These are phyloP conservation scores for Blastobotrys muscicola DNA, from an alignment of 805 yeast species.

Conservation along the genomic window DNA sequence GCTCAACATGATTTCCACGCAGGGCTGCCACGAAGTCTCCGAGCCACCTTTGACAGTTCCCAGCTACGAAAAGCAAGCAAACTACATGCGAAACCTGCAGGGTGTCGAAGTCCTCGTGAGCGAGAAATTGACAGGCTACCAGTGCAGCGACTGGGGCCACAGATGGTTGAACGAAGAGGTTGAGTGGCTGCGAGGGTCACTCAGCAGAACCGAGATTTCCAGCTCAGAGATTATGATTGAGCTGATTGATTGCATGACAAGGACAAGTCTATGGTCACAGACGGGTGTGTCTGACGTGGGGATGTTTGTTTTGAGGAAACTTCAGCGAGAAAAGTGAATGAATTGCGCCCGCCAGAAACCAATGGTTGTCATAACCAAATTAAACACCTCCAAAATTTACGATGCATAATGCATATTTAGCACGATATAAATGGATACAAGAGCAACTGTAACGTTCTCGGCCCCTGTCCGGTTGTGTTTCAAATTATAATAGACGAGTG, in stretches of 20 bases:
- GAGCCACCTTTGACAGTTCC: conserved; percentile 14
- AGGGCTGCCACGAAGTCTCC: conserved; percentile 17
- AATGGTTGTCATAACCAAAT: no score
- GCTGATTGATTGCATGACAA: conserved; percentile 10
- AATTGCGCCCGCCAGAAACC: no score
- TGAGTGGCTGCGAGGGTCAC: conserved; percentile 13
- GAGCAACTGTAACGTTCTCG: no score
- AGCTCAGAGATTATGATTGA: conserved; percentile 7
- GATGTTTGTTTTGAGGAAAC: conserved; percentile 12
- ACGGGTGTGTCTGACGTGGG: conserved; percentile 7
- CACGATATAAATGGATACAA: no score
- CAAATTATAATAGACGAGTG: no score
- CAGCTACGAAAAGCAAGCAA: conserved; percentile 10
- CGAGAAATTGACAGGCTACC: conserved; percentile 1
- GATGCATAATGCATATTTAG: no score
- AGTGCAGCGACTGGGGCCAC: conserved; percentile 15
- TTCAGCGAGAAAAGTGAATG: conserved; percentile 1
- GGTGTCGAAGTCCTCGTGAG: conserved; percentile 11
- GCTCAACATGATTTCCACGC: conserved; percentile 16
- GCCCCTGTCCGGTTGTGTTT: no score
- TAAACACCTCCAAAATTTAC: no score
- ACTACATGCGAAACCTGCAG: conserved; percentile 3
- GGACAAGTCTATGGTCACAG: conserved; percentile 5
- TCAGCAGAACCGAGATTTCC: conserved; percentile 5
- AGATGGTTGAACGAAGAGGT: conserved; percentile 18